These are phyloP conservation scores for Termitomyces sp. DNA, from an alignment of 768 basidiomycete genomes.

Conservation along the genomic window DNA sequence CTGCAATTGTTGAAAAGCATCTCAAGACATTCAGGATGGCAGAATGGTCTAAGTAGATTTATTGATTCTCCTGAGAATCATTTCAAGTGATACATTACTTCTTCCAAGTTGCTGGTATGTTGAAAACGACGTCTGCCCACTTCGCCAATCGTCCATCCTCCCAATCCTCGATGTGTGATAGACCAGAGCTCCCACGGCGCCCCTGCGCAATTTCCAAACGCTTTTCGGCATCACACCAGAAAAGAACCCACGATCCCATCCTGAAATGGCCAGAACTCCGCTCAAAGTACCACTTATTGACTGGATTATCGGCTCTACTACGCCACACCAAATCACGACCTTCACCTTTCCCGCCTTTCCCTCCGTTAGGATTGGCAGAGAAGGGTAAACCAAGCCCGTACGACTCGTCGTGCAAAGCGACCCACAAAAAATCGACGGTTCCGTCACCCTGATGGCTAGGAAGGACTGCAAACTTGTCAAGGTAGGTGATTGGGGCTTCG, in stretches of 20 bases:
- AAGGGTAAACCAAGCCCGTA: conserved; percentile 93
- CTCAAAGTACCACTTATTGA: conserved; percentile 99
- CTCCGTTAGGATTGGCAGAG: conserved; percentile 93
- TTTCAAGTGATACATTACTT: conserved; percentile 16
- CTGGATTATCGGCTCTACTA: conserved; percentile 85
- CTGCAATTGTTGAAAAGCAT: not conserved
- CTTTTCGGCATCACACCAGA: conserved; percentile 98
- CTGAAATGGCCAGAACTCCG: conserved; percentile 87
- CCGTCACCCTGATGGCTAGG: conserved; percentile 96
- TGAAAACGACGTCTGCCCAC: conserved; percentile 66
- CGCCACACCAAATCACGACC: conserved; percentile 98
- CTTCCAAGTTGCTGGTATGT: conserved; percentile 80
- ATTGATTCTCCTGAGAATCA: not conserved
- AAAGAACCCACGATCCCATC: conserved; percentile 85
- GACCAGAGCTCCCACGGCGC: conserved; percentile 53
- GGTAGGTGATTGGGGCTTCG: conserved; percentile 67
- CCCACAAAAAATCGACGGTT: conserved; percentile 99
- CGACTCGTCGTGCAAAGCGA: conserved; percentile 95
- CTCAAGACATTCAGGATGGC: not conserved
- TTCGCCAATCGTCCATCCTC: conserved; percentile 63
- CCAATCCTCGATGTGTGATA: conserved; percentile 73
- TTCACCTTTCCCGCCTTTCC: conserved; percentile 82
- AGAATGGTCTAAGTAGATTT: not conserved
- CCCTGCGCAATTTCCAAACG: conserved; percentile 67
- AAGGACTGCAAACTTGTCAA: conserved; percentile 97